These are phyloP conservation scores for Nicotiana otophora DNA, from an alignment of 257 asterid species.

Conservation along the genomic window DNA sequence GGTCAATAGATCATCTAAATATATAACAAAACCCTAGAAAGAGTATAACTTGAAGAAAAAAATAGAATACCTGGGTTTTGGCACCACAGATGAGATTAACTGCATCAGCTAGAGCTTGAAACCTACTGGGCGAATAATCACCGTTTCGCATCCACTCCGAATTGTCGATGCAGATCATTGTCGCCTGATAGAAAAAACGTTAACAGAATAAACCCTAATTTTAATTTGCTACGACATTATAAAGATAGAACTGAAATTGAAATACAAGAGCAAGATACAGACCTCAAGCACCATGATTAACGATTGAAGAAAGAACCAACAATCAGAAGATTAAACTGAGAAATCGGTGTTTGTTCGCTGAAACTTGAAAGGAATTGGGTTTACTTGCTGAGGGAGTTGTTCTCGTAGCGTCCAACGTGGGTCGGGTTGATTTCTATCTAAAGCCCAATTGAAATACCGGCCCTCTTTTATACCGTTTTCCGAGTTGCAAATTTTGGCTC, in stretches of 20 bases:
- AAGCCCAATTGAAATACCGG: background rate
- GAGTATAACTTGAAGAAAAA: background rate
- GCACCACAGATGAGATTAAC: constrained; percentile 98
- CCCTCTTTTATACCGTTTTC: background rate
- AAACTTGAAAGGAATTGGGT: background rate
- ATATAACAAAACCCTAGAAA: constrained; percentile 12
- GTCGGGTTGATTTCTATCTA: background rate
- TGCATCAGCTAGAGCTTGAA: constrained; percentile 90
- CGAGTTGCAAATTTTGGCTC: background rate
- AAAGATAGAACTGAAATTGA: background rate
- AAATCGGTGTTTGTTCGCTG: background rate
- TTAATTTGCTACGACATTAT: background rate
- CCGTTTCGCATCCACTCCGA: constrained; percentile 99
- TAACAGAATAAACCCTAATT: constrained; percentile 15
- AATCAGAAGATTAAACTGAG: background rate
- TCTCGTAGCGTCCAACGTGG: background rate
- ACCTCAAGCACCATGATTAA: constrained; percentile 97
- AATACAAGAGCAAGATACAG: background rate
- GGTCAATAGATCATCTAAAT: background rate
- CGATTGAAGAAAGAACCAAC: background rate
- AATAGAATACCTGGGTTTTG: constrained; percentile 63
- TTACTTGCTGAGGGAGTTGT: constrained; percentile 3
- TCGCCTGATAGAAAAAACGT: constrained; percentile 40
- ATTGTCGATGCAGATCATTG: constrained; percentile 95
- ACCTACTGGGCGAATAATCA: constrained; percentile 79